Percentiles rank a stretch among this genome's conserved stretches.
Conservation (phyloP, 257 asterid species). For the Ocimum tenuiflorum region DNA sequence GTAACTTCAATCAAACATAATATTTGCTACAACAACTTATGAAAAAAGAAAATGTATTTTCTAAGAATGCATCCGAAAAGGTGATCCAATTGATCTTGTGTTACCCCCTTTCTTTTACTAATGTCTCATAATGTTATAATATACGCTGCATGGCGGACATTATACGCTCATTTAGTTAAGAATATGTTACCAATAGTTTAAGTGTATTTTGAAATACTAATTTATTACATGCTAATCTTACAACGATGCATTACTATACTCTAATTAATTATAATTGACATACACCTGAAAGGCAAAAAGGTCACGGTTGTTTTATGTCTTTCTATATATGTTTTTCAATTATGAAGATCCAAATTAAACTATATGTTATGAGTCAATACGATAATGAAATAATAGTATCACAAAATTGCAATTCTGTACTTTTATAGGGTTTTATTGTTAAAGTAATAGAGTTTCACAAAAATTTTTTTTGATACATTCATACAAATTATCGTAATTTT, state of each 20-base stretch:
- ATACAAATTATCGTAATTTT: too few relatives aligned
- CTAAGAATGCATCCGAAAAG: background rate
- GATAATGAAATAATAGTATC: background rate
- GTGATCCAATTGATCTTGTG: background rate
- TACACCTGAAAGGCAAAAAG: background rate
- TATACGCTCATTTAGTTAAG: too few relatives aligned
- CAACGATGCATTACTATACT: too few relatives aligned
- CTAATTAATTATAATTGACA: background rate
- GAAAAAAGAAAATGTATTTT: background rate
- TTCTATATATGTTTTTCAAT: background rate
- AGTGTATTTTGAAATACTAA: background rate
- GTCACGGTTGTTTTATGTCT: background rate
- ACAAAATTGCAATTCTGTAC: too few relatives aligned
- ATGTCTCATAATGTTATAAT: background rate
- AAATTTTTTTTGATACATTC: too few relatives aligned
- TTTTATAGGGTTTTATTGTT: too few relatives aligned
- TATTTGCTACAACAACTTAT: constrained; percentile 1
- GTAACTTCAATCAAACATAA: constrained; percentile 20
- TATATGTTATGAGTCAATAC: background rate
- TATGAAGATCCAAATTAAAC: background rate
- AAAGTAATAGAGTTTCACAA: too few relatives aligned
- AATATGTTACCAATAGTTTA: too few relatives aligned
- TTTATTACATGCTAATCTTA: too few relatives aligned
- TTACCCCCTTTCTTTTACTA: background rate
- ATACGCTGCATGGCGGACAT: background rate